phyloP scores from a whole-genome alignment of 2,329 filamentous ascomycete genomes.

The Ophiostoma himal-ulmi region DNA sequence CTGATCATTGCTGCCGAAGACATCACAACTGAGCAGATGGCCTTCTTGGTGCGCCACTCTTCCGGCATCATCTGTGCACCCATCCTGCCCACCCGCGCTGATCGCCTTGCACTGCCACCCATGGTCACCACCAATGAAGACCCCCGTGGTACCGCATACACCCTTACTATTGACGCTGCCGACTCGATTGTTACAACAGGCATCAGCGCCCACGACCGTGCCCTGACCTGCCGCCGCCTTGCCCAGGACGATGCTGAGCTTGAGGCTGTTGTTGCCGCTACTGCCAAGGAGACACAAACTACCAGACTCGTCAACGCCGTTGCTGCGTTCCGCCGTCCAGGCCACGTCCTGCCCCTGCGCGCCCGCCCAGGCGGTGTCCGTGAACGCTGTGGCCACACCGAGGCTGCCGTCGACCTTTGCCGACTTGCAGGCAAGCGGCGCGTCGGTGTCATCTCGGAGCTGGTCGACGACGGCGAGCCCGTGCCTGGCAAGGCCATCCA shows the following conservation, averaged over 20 bases:
- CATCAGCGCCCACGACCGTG: conserved; percentile 82
- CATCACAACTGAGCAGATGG: conserved; percentile 83
- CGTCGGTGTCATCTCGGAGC: conserved; percentile 81
- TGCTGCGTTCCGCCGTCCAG: conserved; percentile 69
- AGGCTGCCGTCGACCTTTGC: conserved; percentile 89
- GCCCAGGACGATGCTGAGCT: conserved; percentile 40
- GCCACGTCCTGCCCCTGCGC: conserved; percentile 82
- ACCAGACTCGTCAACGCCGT: conserved; percentile 46
- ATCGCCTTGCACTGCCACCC: conserved; percentile 70
- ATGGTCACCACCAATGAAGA: conserved; percentile 78
- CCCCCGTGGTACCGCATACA: conserved; percentile 87
- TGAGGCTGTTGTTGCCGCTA: conserved; percentile 16
- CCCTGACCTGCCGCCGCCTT: conserved; percentile 71
- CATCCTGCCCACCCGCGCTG: conserved; percentile 62
- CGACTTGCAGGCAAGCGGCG: conserved; percentile 69
- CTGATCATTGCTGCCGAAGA: conserved; percentile 87
- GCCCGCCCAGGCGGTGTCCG: conserved; percentile 75
- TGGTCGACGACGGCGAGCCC: conserved; percentile 79
- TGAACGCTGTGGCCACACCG: conserved; percentile 78
- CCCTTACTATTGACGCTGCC: conserved; percentile 76
- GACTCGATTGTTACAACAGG: conserved; percentile 73
- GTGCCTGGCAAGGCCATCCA: conserved; percentile 62
- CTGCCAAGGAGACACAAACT: background rate
- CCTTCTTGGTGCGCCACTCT: conserved; percentile 89
- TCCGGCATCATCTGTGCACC: conserved; percentile 90